These are phyloP conservation scores for Isoetes engelmannii DNA, from an alignment of 83 land plant species.

Conservation along the genomic window DNA sequence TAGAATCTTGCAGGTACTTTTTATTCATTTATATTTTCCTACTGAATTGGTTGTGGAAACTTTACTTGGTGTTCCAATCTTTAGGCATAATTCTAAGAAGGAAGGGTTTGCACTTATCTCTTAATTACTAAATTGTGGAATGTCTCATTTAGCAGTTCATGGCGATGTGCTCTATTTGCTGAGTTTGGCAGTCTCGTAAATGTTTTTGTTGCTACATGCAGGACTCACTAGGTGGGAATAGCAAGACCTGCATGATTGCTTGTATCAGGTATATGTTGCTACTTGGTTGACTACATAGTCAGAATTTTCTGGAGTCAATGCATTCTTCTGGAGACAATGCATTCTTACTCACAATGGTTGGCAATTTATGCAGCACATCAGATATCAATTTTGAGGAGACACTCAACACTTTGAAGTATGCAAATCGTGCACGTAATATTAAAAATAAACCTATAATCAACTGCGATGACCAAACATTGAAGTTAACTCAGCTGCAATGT, in stretches of 20 bases:
- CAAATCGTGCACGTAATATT: slow-evolving; percentile 41
- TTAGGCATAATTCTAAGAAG: no score
- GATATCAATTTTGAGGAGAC: slow-evolving; percentile 38
- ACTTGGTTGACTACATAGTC: no score
- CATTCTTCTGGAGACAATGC: neutral
- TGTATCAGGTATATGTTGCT: slow-evolving; percentile 28
- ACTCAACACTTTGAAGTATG: slow-evolving; percentile 36
- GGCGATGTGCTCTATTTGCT: no score
- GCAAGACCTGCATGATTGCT: slow-evolving; percentile 43
- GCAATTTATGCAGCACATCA: slow-evolving; percentile 22
- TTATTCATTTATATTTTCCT: neutral
- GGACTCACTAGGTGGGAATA: slow-evolving; percentile 42
- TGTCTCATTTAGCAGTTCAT: no score
- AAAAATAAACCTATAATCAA: slow-evolving; percentile 41
- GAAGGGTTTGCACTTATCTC: no score
- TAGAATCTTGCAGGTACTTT: slow-evolving; percentile 31
- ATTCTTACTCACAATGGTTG: neutral
- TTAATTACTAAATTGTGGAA: no score
- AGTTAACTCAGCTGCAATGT: slow-evolving; percentile 31
- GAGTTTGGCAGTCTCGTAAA: neutral
- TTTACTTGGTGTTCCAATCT: no score
- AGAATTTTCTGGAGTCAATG: neutral
- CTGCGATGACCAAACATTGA: slow-evolving; percentile 25
- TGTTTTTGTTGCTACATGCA: slow-evolving; percentile 11
- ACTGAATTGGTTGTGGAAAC: no score